These are phyloP conservation scores for Skeletonema menzelii DNA, from an alignment of 108 stramenopile species.

Conservation along the genomic window DNA sequence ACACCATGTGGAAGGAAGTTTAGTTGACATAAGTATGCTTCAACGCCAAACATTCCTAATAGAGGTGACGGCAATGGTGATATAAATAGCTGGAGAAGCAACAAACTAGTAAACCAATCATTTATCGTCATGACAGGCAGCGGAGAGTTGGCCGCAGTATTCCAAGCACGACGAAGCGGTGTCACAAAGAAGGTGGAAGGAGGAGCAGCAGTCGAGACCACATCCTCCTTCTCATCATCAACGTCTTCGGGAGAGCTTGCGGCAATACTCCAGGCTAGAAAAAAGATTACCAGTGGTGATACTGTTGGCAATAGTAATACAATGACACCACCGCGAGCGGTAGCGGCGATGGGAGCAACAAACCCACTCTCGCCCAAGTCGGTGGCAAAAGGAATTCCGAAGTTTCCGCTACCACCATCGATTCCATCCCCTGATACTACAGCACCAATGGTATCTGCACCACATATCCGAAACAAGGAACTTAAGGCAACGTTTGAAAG, in stretches of 20 bases:
- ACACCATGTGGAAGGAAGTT: too few relatives aligned
- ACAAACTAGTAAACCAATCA: background rate
- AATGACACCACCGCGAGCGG: background rate
- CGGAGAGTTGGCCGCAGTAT: constrained; percentile 14
- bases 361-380: background rate
- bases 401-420: background rate
- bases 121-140: constrained; percentile 20
- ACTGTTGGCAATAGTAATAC: background rate
- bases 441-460: background rate
- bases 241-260: background rate
- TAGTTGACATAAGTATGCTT: too few relatives aligned
- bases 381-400: background rate
- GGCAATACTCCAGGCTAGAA: background rate
- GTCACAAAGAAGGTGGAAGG: constrained; percentile 3
- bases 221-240: too few relatives aligned
- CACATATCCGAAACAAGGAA: background rate
- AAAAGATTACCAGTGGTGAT: background rate
- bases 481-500: background rate
- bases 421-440: background rate
- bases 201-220: background rate
- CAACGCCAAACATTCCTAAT: background rate
- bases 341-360: background rate
- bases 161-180: constrained; percentile 11
- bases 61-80: background rate
- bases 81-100: background rate